Percentiles rank a stretch among this genome's conserved stretches.
These are phyloP conservation scores for Microcyclospora pomicola DNA, from an alignment of 2,329 filamentous ascomycete genomes.

Conservation along the genomic window DNA sequence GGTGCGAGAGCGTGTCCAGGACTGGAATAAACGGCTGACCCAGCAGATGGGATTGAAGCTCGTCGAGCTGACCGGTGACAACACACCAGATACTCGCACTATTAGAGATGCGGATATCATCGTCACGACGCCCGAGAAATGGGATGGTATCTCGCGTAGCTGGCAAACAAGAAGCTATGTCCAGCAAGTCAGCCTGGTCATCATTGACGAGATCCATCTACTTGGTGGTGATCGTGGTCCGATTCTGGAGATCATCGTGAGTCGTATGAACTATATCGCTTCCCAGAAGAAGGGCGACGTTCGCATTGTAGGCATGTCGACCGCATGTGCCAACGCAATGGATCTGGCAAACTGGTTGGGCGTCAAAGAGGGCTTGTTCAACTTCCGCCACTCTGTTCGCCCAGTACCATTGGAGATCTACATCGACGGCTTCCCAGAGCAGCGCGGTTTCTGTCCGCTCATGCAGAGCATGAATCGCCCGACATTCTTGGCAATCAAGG, in stretches of 20 bases:
- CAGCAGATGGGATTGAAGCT: conserved; percentile 73
- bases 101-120: conserved; percentile 96
- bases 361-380: conserved; percentile 88
- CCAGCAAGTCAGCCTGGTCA: conserved; percentile 83
- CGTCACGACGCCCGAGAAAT: conserved; percentile 98
- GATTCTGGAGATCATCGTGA: conserved; percentile 92
- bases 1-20: conserved; percentile 87
- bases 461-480: conserved; percentile 99
- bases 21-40: conserved; percentile 77
- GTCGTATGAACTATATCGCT: conserved; percentile 95
- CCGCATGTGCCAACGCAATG: conserved; percentile 86
- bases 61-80: conserved; percentile 93
- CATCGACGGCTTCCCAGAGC: conserved; percentile 93
- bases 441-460: conserved; percentile 85
- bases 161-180: conserved; percentile 98
- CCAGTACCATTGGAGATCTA: conserved; percentile 92
- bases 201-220: conserved; percentile 96
- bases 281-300: conserved; percentile 83
- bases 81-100: conserved; percentile 89
- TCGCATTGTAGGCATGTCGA: conserved; percentile 94
- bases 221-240: conserved; percentile 93
- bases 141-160: conserved; percentile 97
- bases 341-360: conserved; percentile 95
- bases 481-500: conserved; percentile 91
- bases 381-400: conserved; percentile 92